phyloP scores from a whole-genome alignment of 106 monocot species.

The Dioscorea zingiberensis region DNA sequence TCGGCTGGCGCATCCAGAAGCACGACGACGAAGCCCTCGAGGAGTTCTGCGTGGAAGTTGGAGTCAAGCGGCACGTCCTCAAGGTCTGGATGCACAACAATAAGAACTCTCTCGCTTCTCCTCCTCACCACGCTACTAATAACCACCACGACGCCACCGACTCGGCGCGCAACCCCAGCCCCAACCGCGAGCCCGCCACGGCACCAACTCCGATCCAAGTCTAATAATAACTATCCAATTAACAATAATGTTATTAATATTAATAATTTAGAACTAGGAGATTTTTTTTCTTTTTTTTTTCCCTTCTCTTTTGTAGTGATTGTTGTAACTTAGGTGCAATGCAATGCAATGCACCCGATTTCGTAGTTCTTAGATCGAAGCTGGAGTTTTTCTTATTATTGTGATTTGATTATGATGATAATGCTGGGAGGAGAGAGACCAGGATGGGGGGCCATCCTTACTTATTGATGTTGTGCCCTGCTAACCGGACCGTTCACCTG shows the following conservation, averaged over 20 bases:
- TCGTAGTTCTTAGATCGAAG: neutral
- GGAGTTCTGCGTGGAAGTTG: slow-evolving; percentile 62
- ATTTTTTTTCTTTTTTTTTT: neutral
- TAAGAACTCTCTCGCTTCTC: slow-evolving; percentile 31
- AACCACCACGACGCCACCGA: neutral
- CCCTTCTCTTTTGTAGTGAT: neutral
- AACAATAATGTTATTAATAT: neutral
- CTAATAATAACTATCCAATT: neutral
- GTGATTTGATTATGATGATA: too few relatives aligned
- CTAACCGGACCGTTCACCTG: too few relatives aligned
- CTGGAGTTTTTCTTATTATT: too few relatives aligned
- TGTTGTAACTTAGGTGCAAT: neutral
- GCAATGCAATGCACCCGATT: neutral
- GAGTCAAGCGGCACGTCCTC: slow-evolving; percentile 57
- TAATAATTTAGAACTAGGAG: neutral
- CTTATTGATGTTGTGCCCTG: too few relatives aligned
- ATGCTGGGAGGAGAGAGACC: too few relatives aligned
- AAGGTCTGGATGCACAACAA: slow-evolving; percentile 91
- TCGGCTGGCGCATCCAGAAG: slow-evolving; percentile 79
- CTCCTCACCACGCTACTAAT: neutral
- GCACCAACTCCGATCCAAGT: neutral
- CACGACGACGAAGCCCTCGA: slow-evolving; percentile 58
- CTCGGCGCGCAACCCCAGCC: neutral
- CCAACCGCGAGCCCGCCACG: neutral
- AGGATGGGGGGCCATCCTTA: too few relatives aligned